Percentiles rank a stretch among this genome's conserved stretches.
Evolutionary conservation across 352 stramenopile species (phyloP).

Genomic region (Pythium grandisporangium): DNA sequence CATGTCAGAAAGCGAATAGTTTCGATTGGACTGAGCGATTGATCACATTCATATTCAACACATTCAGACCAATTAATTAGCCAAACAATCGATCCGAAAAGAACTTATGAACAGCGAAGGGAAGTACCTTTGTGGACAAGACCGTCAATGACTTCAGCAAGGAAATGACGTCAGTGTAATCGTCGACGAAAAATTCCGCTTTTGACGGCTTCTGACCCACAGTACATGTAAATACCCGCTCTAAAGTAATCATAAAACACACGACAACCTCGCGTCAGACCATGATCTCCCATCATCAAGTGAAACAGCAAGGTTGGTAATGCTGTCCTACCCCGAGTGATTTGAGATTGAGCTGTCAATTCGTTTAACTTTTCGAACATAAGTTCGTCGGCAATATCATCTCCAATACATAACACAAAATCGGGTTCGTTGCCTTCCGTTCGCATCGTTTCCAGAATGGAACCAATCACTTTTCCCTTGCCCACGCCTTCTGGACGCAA

Average conservation of each 20-base stretch:
- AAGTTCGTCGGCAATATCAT: slow-evolving; percentile 98
- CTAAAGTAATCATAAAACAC: slow-evolving; percentile 26
- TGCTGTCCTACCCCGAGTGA: too few relatives aligned
- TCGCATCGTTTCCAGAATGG: slow-evolving; percentile 84
- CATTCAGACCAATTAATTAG: not conserved
- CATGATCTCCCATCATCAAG: too few relatives aligned
- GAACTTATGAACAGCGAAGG: not conserved
- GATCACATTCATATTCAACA: not conserved
- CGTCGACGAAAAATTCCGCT: slow-evolving; percentile 95
- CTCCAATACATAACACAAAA: slow-evolving; percentile 96
- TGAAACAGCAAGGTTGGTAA: too few relatives aligned
- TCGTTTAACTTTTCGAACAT: slow-evolving; percentile 89
- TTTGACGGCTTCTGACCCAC: slow-evolving; percentile 97
- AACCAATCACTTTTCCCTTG: slow-evolving; percentile 93
- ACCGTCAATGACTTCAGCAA: slow-evolving; percentile 81
- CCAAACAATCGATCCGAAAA: too few relatives aligned
- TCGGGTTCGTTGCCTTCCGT: slow-evolving; percentile 76
- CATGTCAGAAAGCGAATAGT: slow-evolving; percentile 81
- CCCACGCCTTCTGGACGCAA: slow-evolving; percentile 95
- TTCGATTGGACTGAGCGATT: slow-evolving; percentile 52
- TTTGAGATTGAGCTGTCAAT: too few relatives aligned
- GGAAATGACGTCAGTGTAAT: slow-evolving; percentile 92
- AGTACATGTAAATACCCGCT: slow-evolving; percentile 92
- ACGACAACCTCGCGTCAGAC: too few relatives aligned
- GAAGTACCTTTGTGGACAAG: slow-evolving; percentile 60